phyloP scores from a whole-genome alignment of 2,329 filamentous ascomycete species.

The Penicillium sp. region DNA sequence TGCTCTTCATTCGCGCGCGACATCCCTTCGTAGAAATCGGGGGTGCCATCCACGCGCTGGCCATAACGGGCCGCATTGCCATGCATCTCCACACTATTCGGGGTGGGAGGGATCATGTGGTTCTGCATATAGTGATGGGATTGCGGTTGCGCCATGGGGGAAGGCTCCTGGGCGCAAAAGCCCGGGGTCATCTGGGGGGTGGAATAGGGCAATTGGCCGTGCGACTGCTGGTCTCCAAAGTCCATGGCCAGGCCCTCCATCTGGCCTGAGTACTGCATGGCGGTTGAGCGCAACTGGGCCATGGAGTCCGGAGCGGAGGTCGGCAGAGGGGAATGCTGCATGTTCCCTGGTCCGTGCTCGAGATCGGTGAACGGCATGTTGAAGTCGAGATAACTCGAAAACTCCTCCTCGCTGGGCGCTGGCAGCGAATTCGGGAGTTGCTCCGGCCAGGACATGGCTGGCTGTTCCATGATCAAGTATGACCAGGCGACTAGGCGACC shows the following conservation, averaged over 20 bases:
- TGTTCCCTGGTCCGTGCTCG: slow-evolving; percentile 41
- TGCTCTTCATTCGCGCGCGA: slow-evolving; percentile 47
- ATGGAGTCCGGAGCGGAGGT: slow-evolving; percentile 32
- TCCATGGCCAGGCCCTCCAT: slow-evolving; percentile 42
- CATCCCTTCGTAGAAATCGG: slow-evolving; percentile 49
- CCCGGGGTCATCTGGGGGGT: slow-evolving; percentile 34
- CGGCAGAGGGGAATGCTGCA: slow-evolving; percentile 35
- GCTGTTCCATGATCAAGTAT: slow-evolving; percentile 38
- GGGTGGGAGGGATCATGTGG: slow-evolving; percentile 50
- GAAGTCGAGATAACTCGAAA: slow-evolving; percentile 53
- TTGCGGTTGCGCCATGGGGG: slow-evolving; percentile 25
- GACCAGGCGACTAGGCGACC: too few species aligned
- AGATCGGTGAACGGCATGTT: slow-evolving; percentile 49
- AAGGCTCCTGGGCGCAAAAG: slow-evolving; percentile 36
- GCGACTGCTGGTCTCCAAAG: slow-evolving; percentile 20
- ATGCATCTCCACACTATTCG: slow-evolving; percentile 53
- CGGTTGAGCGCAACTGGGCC: slow-evolving; percentile 27
- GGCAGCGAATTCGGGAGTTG: slow-evolving; percentile 41
- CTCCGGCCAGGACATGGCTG: slow-evolving; percentile 43
- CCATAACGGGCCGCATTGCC: slow-evolving; percentile 44
- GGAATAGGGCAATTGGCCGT: slow-evolving; percentile 30
- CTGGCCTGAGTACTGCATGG: slow-evolving; percentile 30
- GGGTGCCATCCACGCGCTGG: slow-evolving; percentile 41
- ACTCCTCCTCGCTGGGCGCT: slow-evolving; percentile 49
- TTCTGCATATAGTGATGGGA: slow-evolving; percentile 33